Conservation (phyloP, 176 grass and related monocot genomes). For the Pharus latifolius region DNA sequence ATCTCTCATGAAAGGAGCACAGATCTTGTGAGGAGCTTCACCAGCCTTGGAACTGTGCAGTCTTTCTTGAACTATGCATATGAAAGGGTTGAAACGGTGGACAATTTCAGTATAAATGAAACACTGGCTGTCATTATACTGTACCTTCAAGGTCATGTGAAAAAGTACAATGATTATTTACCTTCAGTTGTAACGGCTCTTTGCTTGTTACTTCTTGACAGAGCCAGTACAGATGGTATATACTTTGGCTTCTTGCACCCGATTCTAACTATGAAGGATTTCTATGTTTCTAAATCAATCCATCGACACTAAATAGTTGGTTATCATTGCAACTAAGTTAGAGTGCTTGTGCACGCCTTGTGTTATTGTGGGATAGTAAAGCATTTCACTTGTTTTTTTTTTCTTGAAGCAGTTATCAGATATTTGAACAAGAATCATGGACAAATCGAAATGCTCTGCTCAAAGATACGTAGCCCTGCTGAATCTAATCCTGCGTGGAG, state of each 20-base stretch:
- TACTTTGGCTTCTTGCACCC: background rate
- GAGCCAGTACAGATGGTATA: constrained; percentile 37
- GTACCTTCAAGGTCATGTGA: constrained; percentile 60
- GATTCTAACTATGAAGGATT: background rate
- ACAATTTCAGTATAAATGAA: constrained; percentile 30
- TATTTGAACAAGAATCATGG: constrained; percentile 23
- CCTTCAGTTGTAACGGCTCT: constrained; percentile 53
- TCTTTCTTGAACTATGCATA: constrained; percentile 35
- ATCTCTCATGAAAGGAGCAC: constrained; percentile 26
- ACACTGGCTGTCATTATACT: constrained; percentile 53
- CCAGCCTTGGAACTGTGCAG: constrained; percentile 27
- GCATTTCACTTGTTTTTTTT: background rate
- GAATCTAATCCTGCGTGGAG: constrained; percentile 79
- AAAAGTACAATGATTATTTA: constrained; percentile 32
- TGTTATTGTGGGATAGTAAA: background rate
- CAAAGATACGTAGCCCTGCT: constrained; percentile 52
- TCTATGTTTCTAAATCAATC: background rate
- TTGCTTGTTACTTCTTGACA: constrained; percentile 50
- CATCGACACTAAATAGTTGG: background rate
- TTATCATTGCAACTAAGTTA: background rate
- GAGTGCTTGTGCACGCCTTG: background rate
- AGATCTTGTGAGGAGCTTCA: constrained; percentile 27
- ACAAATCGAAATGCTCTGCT: constrained; percentile 44
- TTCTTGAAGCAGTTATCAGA: constrained; percentile 35
- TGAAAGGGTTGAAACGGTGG: constrained; percentile 16